Evolutionary conservation across 257 asterid genomes (phyloP).

Genomic region (Petunia axillaris): DNA sequence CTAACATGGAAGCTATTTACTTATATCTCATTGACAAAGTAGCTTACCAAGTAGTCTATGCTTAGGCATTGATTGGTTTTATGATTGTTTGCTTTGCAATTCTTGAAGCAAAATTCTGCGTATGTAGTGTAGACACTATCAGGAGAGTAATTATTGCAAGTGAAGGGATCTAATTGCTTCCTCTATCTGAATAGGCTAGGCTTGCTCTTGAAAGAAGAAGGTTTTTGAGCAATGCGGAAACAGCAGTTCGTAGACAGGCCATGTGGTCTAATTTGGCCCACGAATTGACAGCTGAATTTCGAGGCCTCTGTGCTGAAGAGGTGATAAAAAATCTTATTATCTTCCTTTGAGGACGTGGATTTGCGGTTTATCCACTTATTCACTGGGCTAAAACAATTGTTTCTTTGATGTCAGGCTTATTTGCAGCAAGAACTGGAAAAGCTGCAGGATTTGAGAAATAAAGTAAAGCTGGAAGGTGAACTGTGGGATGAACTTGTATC

Average conservation of each 20-base stretch:
- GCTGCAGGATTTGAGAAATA: conserved; percentile 87
- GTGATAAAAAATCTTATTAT: conserved; percentile 38
- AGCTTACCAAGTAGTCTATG: conserved; percentile 8
- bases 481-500: conserved; percentile 98
- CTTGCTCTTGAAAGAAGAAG: conserved; percentile 96
- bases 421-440: conserved; percentile 99
- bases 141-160: neutral
- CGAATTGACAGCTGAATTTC: conserved; percentile 99
- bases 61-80: neutral
- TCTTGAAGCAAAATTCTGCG: conserved; percentile 12
- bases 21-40: neutral
- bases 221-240: conserved; percentile 92
- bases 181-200: conserved; percentile 71
- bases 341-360: conserved; percentile 20
- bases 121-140: neutral
- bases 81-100: neutral
- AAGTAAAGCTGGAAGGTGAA: conserved; percentile 97
- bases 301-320: conserved; percentile 99
- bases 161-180: conserved; percentile 23
- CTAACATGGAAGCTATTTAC: conserved; percentile 5
- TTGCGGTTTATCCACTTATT: conserved; percentile 17
- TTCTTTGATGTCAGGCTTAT: conserved; percentile 65
- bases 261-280: conserved; percentile 98
- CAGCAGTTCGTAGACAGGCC: conserved; percentile 93
- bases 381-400: conserved; percentile 23